phyloP scores from a whole-genome alignment of 257 asterid species.

The Anisodus acutangulus region DNA sequence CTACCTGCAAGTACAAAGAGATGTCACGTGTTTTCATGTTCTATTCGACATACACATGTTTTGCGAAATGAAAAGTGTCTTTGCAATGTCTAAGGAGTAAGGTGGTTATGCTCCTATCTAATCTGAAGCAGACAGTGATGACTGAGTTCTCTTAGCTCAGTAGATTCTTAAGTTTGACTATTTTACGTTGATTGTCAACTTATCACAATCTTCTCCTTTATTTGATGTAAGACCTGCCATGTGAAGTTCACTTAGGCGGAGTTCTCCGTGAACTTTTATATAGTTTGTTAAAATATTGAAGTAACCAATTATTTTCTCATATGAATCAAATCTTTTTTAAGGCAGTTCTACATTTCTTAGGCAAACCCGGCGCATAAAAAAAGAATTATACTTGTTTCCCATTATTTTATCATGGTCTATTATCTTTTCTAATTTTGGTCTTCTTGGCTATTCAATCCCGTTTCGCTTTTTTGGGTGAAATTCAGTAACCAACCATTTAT shows the following conservation, averaged over 20 bases:
- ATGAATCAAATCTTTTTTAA: neutral
- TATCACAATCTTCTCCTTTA: slow-evolving; percentile 1
- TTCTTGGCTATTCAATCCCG: neutral
- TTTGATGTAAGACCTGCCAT: neutral
- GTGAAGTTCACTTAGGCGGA: neutral
- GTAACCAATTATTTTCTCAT: neutral
- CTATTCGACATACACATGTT: neutral
- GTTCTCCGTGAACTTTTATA: neutral
- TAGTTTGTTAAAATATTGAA: neutral
- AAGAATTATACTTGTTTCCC: neutral
- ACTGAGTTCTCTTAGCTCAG: slow-evolving; percentile 13
- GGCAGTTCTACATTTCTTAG: neutral
- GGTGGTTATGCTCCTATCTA: neutral
- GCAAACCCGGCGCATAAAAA: neutral
- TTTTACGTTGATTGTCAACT: neutral
- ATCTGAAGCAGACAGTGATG: slow-evolving; percentile 4
- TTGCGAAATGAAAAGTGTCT: neutral
- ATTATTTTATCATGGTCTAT: neutral
- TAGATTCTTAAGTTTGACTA: neutral
- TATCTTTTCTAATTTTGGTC: neutral
- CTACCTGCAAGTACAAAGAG: neutral
- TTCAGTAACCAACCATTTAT: neutral
- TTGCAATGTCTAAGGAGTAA: neutral
- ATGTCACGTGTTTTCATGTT: neutral
- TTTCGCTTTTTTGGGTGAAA: neutral